Evolutionary conservation across 805 yeast genomes (phyloP).

Genomic region (Brettanomyces custersianus): DNA sequence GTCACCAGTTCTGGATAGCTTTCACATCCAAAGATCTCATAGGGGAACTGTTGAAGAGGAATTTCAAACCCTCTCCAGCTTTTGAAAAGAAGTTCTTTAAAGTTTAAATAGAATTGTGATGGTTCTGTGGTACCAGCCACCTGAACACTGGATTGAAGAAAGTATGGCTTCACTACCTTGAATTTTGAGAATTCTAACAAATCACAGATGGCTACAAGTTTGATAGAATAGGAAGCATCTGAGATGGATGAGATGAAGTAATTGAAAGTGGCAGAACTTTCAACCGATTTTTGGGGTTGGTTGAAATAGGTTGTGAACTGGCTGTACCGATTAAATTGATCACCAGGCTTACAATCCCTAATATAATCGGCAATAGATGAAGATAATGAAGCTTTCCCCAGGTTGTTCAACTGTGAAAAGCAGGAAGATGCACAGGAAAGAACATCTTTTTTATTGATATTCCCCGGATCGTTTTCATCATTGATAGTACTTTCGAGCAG

Average conservation of each 20-base stretch:
- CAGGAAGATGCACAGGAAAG: conserved; percentile 5
- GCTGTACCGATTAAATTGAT: conserved; percentile 24
- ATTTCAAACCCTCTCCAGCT: conserved; percentile 33
- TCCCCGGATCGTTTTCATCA: too few relatives aligned
- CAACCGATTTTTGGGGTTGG: conserved; percentile 30
- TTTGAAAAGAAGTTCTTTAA: conserved; percentile 29
- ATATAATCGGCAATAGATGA: conserved; percentile 2
- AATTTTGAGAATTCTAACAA: conserved; percentile 32
- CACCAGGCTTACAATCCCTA: not conserved
- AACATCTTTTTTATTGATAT: not conserved
- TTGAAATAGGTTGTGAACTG: conserved; percentile 22
- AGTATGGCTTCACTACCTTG: conserved; percentile 23
- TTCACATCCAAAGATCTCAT: conserved; percentile 28
- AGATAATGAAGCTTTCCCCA: conserved; percentile 3
- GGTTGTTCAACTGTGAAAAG: conserved; percentile 5
- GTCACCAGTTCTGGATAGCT: conserved; percentile 23
- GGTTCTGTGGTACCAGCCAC: conserved; percentile 9
- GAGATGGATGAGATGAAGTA: conserved; percentile 28
- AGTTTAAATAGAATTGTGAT: conserved; percentile 21
- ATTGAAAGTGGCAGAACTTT: conserved; percentile 30
- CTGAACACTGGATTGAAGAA: conserved; percentile 21
- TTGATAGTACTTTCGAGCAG: not conserved
- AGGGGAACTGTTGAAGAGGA: conserved; percentile 31
- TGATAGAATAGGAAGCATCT: conserved; percentile 21
- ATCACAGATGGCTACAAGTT: conserved; percentile 30